Evolutionary conservation across 768 basidiomycete species (phyloP).

Genomic region (Boletus coccyginus): DNA sequence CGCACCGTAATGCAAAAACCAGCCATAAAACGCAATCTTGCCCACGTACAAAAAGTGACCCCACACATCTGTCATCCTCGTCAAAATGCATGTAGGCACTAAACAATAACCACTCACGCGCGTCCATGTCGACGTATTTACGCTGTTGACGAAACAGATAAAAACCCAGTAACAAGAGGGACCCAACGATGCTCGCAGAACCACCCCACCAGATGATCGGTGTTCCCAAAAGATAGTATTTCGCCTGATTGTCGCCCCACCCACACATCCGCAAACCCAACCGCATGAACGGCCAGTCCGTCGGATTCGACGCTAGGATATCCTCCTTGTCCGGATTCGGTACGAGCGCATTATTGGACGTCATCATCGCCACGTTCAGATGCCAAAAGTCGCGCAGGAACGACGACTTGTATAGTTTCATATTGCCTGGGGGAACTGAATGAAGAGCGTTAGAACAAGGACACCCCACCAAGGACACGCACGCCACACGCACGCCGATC

Average conservation of each 20-base stretch:
- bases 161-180: conserved; percentile 48
- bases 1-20: conserved; percentile 88
- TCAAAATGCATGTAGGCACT: neutral
- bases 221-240: conserved; percentile 94
- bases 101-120: conserved; percentile 49
- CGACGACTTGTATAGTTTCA: conserved; percentile 82
- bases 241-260: conserved; percentile 83
- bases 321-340: conserved; percentile 99
- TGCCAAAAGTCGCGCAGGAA: conserved; percentile 99
- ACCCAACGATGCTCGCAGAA: conserved; percentile 59
- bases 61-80: conserved; percentile 67
- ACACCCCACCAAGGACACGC: neutral
- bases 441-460: neutral
- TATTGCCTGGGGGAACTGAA: conserved; percentile 78
- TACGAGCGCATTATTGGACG: conserved; percentile 96
- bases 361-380: conserved; percentile 99
- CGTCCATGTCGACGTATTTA: conserved; percentile 88
- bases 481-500: conserved; percentile 67
- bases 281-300: conserved; percentile 91
- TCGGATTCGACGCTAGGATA: conserved; percentile 88
- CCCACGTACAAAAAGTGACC: conserved; percentile 91
- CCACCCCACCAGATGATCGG: conserved; percentile 91
- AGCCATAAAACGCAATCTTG: conserved; percentile 89
- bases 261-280: conserved; percentile 96
- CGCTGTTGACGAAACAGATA: conserved; percentile 85